phyloP scores from a whole-genome alignment of 805 yeast genomes.

The Wickerhamiella lipophila region DNA sequence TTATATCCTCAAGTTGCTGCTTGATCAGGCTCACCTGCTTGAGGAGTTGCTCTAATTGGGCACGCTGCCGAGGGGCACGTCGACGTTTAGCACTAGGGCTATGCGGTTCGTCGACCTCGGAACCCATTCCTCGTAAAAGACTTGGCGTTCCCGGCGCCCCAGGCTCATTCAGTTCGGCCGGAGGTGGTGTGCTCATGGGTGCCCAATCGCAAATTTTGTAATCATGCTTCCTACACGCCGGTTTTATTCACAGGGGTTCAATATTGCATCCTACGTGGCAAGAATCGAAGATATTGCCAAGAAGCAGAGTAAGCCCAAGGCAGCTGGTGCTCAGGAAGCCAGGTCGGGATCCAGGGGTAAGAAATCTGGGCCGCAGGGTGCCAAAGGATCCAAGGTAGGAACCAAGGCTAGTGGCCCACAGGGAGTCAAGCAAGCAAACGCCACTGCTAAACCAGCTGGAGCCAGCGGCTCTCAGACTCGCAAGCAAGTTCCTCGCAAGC shows the following conservation, averaged over 20 bases:
- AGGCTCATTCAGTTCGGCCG: background rate
- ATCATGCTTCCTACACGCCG: conserved; percentile 10
- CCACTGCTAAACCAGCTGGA: background rate
- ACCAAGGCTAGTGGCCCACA: background rate
- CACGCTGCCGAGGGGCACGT: background rate
- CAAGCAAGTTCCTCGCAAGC: background rate
- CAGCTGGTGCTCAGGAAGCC: background rate
- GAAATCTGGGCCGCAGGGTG: background rate
- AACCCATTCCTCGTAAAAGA: background rate
- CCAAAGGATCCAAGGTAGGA: background rate
- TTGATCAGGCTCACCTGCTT: background rate
- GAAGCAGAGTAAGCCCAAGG: conserved; percentile 2
- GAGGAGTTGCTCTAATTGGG: conserved; percentile 1
- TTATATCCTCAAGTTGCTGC: background rate
- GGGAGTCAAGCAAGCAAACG: no score
- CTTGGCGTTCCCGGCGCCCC: conserved; percentile 3
- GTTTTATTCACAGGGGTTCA: conserved; percentile 16
- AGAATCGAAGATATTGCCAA: conserved; percentile 21
- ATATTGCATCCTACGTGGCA: conserved; percentile 15
- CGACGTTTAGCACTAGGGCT: conserved; percentile 2
- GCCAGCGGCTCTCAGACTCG: background rate
- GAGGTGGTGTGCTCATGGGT: conserved; percentile 10
- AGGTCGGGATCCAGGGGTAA: background rate
- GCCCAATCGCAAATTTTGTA: conserved; percentile 1
- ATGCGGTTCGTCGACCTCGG: background rate